Conservation (phyloP, 805 yeast genomes). For the Sugiyamaella valdiviana region DNA sequence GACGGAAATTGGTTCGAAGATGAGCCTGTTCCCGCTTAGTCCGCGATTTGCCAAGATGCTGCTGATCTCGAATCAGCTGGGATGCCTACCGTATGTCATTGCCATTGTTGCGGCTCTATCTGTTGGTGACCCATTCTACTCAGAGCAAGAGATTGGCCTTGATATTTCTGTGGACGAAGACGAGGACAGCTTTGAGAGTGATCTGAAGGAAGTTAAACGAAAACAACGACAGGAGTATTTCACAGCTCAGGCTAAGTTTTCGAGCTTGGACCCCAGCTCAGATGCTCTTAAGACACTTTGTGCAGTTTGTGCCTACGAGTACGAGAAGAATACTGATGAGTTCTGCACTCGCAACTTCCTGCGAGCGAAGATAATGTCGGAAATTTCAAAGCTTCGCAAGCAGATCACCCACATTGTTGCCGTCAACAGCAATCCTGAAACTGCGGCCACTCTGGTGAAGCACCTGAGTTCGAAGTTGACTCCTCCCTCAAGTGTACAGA, state of each 20-base stretch:
- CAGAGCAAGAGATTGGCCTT: conserved; percentile 68
- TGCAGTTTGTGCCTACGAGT: conserved; percentile 84
- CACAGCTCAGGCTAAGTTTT: conserved; percentile 54
- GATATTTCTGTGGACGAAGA: conserved; percentile 15
- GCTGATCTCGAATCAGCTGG: conserved; percentile 78
- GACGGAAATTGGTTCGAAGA: conserved; percentile 74
- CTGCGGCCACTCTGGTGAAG: conserved; percentile 39
- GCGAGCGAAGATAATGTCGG: conserved; percentile 77
- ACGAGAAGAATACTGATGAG: conserved; percentile 38
- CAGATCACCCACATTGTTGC: conserved; percentile 76
- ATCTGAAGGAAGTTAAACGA: conserved; percentile 35
- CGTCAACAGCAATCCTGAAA: conserved; percentile 36
- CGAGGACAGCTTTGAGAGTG: conserved; percentile 26
- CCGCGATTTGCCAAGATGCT: conserved; percentile 92
- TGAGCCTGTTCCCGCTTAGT: conserved; percentile 87
- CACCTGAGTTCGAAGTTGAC: conserved; percentile 49
- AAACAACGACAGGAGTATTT: conserved; percentile 45
- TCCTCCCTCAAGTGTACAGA: conserved; percentile 63
- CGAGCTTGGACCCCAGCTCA: conserved; percentile 62
- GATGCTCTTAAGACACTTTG: conserved; percentile 72
- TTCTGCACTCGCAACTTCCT: conserved; percentile 62
- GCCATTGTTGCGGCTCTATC: conserved; percentile 88
- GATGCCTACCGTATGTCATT: conserved; percentile 80
- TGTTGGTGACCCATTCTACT: conserved; percentile 85
- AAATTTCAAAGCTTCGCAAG: conserved; percentile 69